These are phyloP conservation scores for Neofusicoccum ribis DNA, from an alignment of 2,329 filamentous ascomycete genomes.

Conservation along the genomic window DNA sequence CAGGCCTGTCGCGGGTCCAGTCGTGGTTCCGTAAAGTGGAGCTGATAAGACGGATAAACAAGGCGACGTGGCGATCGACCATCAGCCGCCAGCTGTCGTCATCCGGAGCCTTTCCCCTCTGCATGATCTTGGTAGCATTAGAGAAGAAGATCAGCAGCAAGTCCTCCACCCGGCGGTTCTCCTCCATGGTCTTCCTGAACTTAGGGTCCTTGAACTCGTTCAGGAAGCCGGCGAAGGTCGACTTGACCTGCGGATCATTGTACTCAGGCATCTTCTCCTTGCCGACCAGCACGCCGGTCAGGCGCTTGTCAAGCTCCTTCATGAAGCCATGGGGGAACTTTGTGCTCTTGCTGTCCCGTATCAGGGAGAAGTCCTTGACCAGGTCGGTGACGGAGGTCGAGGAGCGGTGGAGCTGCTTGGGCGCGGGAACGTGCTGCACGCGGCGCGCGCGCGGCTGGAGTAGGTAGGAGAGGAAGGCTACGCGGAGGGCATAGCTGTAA, in stretches of 20 bases:
- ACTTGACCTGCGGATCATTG: slow-evolving; percentile 85
- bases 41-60: slow-evolving; percentile 86
- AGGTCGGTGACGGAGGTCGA: slow-evolving; percentile 76
- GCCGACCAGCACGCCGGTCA: slow-evolving; percentile 78
- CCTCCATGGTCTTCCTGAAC: slow-evolving; percentile 89
- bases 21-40: slow-evolving; percentile 80
- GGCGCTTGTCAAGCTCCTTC: slow-evolving; percentile 70
- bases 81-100: slow-evolving; percentile 90
- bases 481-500: slow-evolving; percentile 85
- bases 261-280: slow-evolving; percentile 84
- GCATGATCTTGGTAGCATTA: slow-evolving; percentile 85
- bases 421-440: slow-evolving; percentile 76
- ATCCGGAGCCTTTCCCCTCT: slow-evolving; percentile 71
- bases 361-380: slow-evolving; percentile 79
- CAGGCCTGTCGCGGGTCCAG: slow-evolving; percentile 80
- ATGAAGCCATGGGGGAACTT: slow-evolving; percentile 72
- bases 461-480: slow-evolving; percentile 89
- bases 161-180: slow-evolving; percentile 89
- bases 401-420: slow-evolving; percentile 64
- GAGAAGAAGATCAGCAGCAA: slow-evolving; percentile 96
- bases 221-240: slow-evolving; percentile 91
- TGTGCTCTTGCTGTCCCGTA: slow-evolving; percentile 68
- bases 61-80: slow-evolving; percentile 89
- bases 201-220: slow-evolving; percentile 87
- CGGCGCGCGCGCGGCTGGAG: slow-evolving; percentile 87